Base-by-base conservation (phyloP, 345 rosid genomes). In the Salix caprea region DNA sequence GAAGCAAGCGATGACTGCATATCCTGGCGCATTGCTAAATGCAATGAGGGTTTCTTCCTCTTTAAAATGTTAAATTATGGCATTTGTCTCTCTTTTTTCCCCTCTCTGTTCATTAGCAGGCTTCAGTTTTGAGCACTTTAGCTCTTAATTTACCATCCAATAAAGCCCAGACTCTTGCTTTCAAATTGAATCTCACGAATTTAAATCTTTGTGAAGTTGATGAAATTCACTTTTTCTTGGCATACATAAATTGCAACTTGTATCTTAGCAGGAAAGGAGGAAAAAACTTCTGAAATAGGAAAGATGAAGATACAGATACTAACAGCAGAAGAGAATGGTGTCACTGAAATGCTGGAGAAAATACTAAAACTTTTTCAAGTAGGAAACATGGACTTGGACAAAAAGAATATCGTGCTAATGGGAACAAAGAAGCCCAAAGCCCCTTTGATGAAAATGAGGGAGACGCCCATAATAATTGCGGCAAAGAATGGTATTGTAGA, bases 401-500 rank as follows among this genome's bases (percentile, higher is more conserved):
- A 11, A 42, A 42, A 12, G 46, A 42, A 42, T 42, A 42, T 42
- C 12, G 46, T 42, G 14, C 0, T 42, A 11, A 42, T 42, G 46
- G 13, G 13, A 42, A 42, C 46, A 11, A 42, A 42, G 46, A 42
- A 42, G 46, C 46, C 46, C 46, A 2, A 70, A 76, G 46, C 50
- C 56, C 15, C 39, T 19, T 65, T 67, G 24, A 60, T 44, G 65
- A 30, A 48, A 21, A 61, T 24, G 39, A 62, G 48, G 36, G 86
- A 80, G 69, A 73, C 85, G 0, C 77, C 84, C 4, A 56, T 82
- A 46, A 30, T 82, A 24, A 52, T 80, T n/a, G 88, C 88, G 7
- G 84, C 88, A 18, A 82, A 82, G 67, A 75, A 77, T 23, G 88
- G 86, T 0, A 64, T 85, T 3, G 34, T 74, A 1, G 88, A 82